These are phyloP conservation scores for Irpex sp. DNA, from an alignment of 1,284 basidiomycete genomes.

Conservation along the genomic window DNA sequence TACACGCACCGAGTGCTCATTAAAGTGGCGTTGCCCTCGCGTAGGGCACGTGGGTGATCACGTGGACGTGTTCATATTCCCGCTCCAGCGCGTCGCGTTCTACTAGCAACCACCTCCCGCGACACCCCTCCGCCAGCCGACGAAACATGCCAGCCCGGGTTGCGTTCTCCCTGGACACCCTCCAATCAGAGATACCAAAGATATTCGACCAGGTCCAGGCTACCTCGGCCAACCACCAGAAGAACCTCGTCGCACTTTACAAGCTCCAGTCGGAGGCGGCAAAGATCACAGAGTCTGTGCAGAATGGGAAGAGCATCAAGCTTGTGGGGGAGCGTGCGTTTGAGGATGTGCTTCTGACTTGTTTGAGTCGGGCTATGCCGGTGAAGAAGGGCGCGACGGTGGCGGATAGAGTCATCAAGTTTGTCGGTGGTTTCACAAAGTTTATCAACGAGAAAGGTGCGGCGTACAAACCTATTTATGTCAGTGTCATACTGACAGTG, in stretches of 20 bases:
- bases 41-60: background rate
- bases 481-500: background rate
- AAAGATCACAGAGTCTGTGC: constrained; percentile 48
- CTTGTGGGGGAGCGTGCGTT: constrained; percentile 83
- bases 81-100: background rate
- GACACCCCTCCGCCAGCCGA: background rate
- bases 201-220: constrained; percentile 84
- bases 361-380: constrained; percentile 68
- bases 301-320: constrained; percentile 49
- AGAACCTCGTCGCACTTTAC: constrained; percentile 86
- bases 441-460: constrained; percentile 79
- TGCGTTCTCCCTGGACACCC: constrained; percentile 26
- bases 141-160: constrained; percentile 31
- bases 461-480: no score
- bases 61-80: constrained; percentile 7
- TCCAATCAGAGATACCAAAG: constrained; percentile 39
- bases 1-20: background rate
- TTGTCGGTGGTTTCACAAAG: constrained; percentile 79
- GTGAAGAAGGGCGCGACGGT: constrained; percentile 83
- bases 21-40: background rate
- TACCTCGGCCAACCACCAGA: constrained; percentile 84
- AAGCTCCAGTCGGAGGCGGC: constrained; percentile 77
- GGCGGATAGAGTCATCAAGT: constrained; percentile 84
- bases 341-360: constrained; percentile 68
- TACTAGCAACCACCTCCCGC: background rate